phyloP scores from a whole-genome alignment of 768 basidiomycete genomes.

The Cubamyces lactineus region DNA sequence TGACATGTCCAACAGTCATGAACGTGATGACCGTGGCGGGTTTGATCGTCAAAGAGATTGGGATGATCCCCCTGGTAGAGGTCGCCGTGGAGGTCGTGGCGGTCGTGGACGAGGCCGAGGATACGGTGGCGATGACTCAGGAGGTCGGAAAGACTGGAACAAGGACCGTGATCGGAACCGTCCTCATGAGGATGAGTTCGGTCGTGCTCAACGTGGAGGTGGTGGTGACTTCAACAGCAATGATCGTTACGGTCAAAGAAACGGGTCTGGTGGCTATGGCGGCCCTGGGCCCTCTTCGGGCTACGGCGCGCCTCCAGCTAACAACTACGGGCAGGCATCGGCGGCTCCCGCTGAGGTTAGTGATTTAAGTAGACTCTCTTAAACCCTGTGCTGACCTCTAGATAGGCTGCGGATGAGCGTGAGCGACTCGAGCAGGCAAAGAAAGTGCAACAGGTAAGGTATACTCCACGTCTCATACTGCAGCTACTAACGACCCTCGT shows the following conservation, averaged over 20 bases:
- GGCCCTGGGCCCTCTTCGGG: slow-evolving; percentile 35
- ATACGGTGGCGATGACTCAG: slow-evolving; percentile 48
- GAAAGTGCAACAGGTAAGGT: slow-evolving; percentile 80
- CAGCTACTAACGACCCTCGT: slow-evolving; percentile 4
- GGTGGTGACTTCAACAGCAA: slow-evolving; percentile 29
- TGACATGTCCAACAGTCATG: slow-evolving; percentile 32
- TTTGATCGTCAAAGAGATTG: slow-evolving; percentile 45
- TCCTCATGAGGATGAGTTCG: slow-evolving; percentile 29
- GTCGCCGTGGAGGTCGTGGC: slow-evolving; percentile 43
- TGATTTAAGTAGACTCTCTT: neutral
- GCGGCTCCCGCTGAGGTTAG: slow-evolving; percentile 40
- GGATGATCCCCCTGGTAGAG: slow-evolving; percentile 33
- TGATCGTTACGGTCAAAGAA: slow-evolving; percentile 29
- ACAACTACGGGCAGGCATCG: slow-evolving; percentile 36
- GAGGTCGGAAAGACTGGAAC: slow-evolving; percentile 41
- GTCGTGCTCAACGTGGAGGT: slow-evolving; percentile 25
- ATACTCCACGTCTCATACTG: neutral
- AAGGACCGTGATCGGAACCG: slow-evolving; percentile 30
- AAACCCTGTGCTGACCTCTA: slow-evolving; percentile 2
- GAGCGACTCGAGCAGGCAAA: slow-evolving; percentile 81
- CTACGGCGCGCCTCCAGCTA: slow-evolving; percentile 19
- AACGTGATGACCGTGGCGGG: slow-evolving; percentile 31
- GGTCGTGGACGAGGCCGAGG: slow-evolving; percentile 41
- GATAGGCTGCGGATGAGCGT: slow-evolving; percentile 60
- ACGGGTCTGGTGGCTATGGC: slow-evolving; percentile 33